Percentiles rank a stretch among this genome's conserved stretches.
Conservation (phyloP, 768 basidiomycete genomes). For the Tricholoma saponaceum region DNA sequence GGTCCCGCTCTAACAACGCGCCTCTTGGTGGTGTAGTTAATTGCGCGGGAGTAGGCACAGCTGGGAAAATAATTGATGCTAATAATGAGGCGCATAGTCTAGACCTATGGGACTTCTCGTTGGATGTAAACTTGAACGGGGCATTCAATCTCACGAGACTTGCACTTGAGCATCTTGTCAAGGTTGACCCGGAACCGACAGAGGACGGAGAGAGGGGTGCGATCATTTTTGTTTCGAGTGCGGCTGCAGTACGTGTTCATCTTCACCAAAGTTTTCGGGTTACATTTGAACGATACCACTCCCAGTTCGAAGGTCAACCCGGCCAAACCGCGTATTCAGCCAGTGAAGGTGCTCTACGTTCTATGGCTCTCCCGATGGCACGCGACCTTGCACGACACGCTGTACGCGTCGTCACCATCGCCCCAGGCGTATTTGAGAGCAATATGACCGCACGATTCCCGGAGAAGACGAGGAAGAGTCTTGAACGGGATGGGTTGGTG, state of each 20-base stretch:
- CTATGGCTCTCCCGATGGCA: slow-evolving; percentile 60
- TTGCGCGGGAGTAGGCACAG: slow-evolving; percentile 44
- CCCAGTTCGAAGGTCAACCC: slow-evolving; percentile 52
- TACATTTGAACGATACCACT: background rate
- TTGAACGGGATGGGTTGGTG: slow-evolving; percentile 38
- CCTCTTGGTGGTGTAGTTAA: slow-evolving; percentile 48
- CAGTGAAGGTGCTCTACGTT: slow-evolving; percentile 52
- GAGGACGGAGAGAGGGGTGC: slow-evolving; percentile 53
- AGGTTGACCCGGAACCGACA: slow-evolving; percentile 42
- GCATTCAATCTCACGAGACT: slow-evolving; percentile 57
- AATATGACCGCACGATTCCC: slow-evolving; percentile 40
- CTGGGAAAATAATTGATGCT: slow-evolving; percentile 42
- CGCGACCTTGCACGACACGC: slow-evolving; percentile 52
- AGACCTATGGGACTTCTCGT: slow-evolving; percentile 47
- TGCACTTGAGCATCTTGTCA: slow-evolving; percentile 45
- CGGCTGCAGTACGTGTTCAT: slow-evolving; percentile 40
- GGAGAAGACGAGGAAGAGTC: slow-evolving; percentile 32
- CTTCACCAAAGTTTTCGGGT: background rate
- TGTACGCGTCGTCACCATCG: slow-evolving; percentile 53
- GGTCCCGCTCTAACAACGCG: slow-evolving; percentile 36
- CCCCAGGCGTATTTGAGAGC: slow-evolving; percentile 51
- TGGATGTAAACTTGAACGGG: slow-evolving; percentile 55
- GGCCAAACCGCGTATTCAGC: slow-evolving; percentile 57
- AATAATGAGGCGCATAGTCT: slow-evolving; percentile 43
- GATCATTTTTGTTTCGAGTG: slow-evolving; percentile 52